Base-by-base conservation (phyloP, 257 asterid genomes). In the Salvia miltiorrhiza region DNA sequence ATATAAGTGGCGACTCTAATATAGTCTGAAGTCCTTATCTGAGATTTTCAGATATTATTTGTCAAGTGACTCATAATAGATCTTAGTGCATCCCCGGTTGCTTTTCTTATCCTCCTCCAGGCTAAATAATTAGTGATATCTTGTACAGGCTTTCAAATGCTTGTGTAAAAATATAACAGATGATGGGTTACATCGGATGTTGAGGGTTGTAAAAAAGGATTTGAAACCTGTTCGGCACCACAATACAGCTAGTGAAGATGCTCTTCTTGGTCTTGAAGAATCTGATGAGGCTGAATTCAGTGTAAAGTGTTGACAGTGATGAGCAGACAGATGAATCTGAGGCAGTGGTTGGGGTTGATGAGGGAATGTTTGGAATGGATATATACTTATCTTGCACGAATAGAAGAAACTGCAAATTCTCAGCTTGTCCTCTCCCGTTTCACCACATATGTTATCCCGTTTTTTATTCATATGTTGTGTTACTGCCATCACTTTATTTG, bases 341-440 rank as follows among this genome's bases (percentile, higher is more conserved):
- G 86, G 78, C 88, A 60, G 95, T 80, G 49, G 83, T 72, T 50
- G 87, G 81, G 17, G 82, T 81, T 52, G 86, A 93, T 50, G 99
- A 93, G 67, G 97, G 86, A 24, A 93, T 93, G 99, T 88, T 93
- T 63, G 77, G 95, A 33, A 87, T 90, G 90, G 99, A 93, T 77
- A n/a, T n/a, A n/a, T n/a, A 68, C 84, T n/a, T 82, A 86, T 62
- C 88, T 93, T 16, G 89, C 94, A 26, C 76, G 69, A 30, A 87
- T 87, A 53, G 85, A 91, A 64, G 98, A 88, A 85, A 86, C 98
- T 65, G 89, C 99, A 47, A 97, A 91, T 67, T 94, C 99, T 63
- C 99, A 94, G 82, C 99, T 94, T 33, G 89, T 90, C 53, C 93
- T 94, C 62, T 94, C 89, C 12, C 96, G 98, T 52, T 88, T 91